Base-by-base conservation (phyloP, 805 yeast genomes). In the Spathaspora gorwiae region DNA sequence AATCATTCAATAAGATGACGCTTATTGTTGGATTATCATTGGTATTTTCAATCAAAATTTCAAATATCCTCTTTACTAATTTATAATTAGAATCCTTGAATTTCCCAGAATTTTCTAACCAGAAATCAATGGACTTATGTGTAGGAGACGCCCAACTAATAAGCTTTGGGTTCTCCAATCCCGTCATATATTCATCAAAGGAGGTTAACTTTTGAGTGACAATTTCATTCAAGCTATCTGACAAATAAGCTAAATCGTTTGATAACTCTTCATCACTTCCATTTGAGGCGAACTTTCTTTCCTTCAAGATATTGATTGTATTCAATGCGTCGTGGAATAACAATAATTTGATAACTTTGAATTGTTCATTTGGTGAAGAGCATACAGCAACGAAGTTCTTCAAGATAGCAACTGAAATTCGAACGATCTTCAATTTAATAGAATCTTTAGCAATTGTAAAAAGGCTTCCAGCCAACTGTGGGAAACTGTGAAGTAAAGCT, bases 171-270 rank as follows among this genome's bases (percentile, higher is more conserved):
- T 90, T 81, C 49, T 81, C 83, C 50, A 94, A 76, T 67, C 94
- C 98, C 40, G 88, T 81, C 56, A 79, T 73, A 63, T 92, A 94
- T 63, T 90, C 97, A 59, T 94, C 98, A 63, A 92, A 87, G 1
- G 96, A 89, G 5, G 97, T 84, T 71, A 94, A 78, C 53, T 79
- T 81, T 42, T 60, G 62, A 40, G 83, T 78, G 49, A 84, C 90
- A 40, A 88, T 84, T 27, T 81, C 85, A 50, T 80, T 81, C 52
- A 92, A 75, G n/a, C 72, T 70, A 32, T 73, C 79, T 47, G 74
- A 68, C 52, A 94, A 71, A 30, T 67, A 61, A 19, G 69, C 72
- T 54, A 94, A 77, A 62, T 90, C 97, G 14, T 70, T 72, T 39
- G 86, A 79, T 55, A 94, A 78, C 63, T 94, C 99, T 50, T 88